Evolutionary conservation across 2,329 filamentous ascomycete species (phyloP), one percentile per base, ranked within the genome.

Genomic region (Trichoderma koningii): DNA sequence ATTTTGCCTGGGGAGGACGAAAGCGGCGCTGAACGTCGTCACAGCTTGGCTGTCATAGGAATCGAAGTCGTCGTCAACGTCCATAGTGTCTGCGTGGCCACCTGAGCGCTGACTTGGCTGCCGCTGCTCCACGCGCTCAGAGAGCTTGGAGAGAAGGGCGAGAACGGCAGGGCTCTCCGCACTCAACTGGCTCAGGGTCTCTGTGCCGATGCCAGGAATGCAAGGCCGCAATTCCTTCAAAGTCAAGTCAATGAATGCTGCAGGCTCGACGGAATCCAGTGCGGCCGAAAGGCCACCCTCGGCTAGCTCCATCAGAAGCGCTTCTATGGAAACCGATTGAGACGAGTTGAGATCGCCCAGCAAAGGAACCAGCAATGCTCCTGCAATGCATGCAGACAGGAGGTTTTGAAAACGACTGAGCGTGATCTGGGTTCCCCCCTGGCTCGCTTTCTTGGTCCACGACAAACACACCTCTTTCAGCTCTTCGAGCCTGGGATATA

Each of bases 21-120:
- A 1, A 5, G 10, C 12, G 34, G 68, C 65, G 38, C 76, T 78
- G 34, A 78, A 73, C 1, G 72, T 66, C 17, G 75, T 73, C 55
- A 78, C 80, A 28, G 73, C 77, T 26, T 80, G 80, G 67, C 82
- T 87, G 60, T 79, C 79, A 68, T 89, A 86, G 0, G 86, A 87
- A 47, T 86, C 84, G 63, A 89, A 87, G 2, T 85, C 84, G 14
- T 85, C 81, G 70, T 92, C 89, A 5, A 92, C 71, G 63, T 91
- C 88, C 87, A 91, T 89, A 6, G 81, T 72, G 68, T 89, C 86
- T 2, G 77, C 69, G 10, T 80, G 76, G 4, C 79, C 52, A 70
- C 73, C 52, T 77, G 69, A 38, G 70, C 69, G 23, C 66, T 69
- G 2, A 74, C 57, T 69, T 15, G 66, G 34, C 4, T 68, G 66